Conservation (phyloP, 176 grass and related monocot genomes). For the Paspalum notatum region DNA sequence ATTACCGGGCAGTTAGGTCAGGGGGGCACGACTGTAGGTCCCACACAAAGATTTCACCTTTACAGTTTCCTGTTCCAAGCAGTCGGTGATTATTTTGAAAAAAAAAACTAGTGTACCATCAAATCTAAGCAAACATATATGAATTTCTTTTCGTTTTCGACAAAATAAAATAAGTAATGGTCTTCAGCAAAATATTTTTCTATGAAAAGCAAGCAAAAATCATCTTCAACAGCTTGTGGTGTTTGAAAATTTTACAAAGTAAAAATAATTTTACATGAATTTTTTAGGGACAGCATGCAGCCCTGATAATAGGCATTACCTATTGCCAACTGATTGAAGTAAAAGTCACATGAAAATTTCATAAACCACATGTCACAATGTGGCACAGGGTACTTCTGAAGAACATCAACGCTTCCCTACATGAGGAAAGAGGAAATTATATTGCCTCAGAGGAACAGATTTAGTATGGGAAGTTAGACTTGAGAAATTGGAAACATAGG, state of each 20-base stretch:
- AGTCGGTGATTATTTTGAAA: background rate
- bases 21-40: constrained; percentile 76
- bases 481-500: constrained; percentile 1
- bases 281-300: background rate
- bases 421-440: constrained; percentile 16
- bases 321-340: constrained; percentile 86
- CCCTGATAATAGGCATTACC: constrained; percentile 46
- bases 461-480: background rate
- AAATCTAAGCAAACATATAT: constrained; percentile 7
- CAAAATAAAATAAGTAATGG: background rate
- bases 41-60: constrained; percentile 84
- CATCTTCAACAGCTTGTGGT: constrained; percentile 2
- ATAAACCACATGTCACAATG: constrained; percentile 89
- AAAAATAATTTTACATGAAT: constrained; percentile 20
- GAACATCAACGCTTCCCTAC: constrained; percentile 74
- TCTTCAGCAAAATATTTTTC: background rate
- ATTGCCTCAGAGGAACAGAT: constrained; percentile 10
- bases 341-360: constrained; percentile 97
- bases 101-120: background rate
- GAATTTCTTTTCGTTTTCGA: background rate
- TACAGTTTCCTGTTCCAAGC: constrained; percentile 62
- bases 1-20: constrained; percentile 63
- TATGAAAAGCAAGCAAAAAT: background rate
- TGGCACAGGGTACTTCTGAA: constrained; percentile 91
- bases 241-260: background rate